Evolutionary conservation across 106 monocot species (phyloP), one percentile per base, ranked within the genome.

Genomic region (Xerophyta viscosa): DNA sequence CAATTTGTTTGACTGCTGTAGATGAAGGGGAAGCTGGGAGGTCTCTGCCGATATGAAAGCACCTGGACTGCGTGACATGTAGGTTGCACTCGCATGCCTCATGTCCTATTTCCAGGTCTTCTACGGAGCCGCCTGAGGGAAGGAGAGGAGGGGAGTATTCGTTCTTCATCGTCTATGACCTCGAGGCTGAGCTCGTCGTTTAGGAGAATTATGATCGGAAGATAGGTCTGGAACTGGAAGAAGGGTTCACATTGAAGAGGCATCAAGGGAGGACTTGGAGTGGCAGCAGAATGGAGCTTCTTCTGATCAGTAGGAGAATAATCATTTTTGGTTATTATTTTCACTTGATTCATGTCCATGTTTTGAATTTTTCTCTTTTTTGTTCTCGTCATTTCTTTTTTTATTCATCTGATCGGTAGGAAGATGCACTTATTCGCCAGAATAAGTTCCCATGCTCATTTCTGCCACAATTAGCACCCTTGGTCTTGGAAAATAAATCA

Each of bases 101-200:
- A 19, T 83, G 83, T 55, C 82, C 82, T 10, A 26, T 82, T 8
- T 82, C 76, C 37, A 71, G 82, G 36, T 26, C 61, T 18, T 30
- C 31, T 11, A 33, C 44, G 24, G 52, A 29, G 37, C 41, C 71
- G 14, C 27, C 29, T n/a, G 53, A 23, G n/a, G 12, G 12, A 23
- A 4, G 27, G 39, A 49, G 24, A 14, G 15, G 62, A 17, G 11
- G 62, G 39, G 37, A 30, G 50, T 24, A 24, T 50, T 36, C n/a
- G n/a, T n/a, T n/a, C n/a, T n/a, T n/a, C n/a, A n/a, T 41, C 18
- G 30, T 28, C 17, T 22, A 7, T 55, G 24, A 49, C 37, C 28
- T 71, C 71, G 17, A 27, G 63, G 55, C 26, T 71, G 71, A 55
- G 71, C 11, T 63, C 64, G 44, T 71, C 71, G 29, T 28, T 71